Conservation (phyloP, 148 eudicot genomes). For the Rhododendron williamsianum region DNA sequence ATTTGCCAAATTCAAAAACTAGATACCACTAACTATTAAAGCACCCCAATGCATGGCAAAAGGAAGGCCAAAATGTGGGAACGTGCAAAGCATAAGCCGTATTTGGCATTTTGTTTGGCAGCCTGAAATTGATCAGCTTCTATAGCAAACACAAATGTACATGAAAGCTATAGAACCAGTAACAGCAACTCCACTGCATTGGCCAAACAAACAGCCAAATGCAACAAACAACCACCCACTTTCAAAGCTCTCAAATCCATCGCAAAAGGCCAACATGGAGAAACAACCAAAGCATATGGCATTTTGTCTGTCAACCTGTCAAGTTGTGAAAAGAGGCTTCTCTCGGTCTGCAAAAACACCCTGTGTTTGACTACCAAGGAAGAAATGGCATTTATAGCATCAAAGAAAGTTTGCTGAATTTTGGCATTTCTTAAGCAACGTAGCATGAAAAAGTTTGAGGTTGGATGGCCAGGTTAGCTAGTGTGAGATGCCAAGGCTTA, state of each 20-base stretch:
- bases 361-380: neutral
- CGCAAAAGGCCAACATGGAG: neutral
- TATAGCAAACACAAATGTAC: neutral
- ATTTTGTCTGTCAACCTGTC: neutral
- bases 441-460: neutral
- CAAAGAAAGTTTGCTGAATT: neutral
- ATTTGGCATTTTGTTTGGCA: conserved; percentile 1
- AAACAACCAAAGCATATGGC: neutral
- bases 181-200: neutral
- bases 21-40: neutral
- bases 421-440: neutral
- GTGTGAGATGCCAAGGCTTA: neutral
- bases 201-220: neutral
- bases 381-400: neutral
- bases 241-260: neutral
- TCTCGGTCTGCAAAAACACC: neutral
- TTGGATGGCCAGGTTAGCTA: neutral
- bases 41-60: neutral
- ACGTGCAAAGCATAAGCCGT: neutral
- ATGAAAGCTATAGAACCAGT: neutral
- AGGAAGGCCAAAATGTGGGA: neutral
- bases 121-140: neutral
- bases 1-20: neutral
- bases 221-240: neutral
- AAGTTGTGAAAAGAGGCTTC: neutral